Percentiles rank a stretch among this genome's conserved stretches.
Conservation (phyloP, 306 rosid genomes). For the Morella rubra region DNA sequence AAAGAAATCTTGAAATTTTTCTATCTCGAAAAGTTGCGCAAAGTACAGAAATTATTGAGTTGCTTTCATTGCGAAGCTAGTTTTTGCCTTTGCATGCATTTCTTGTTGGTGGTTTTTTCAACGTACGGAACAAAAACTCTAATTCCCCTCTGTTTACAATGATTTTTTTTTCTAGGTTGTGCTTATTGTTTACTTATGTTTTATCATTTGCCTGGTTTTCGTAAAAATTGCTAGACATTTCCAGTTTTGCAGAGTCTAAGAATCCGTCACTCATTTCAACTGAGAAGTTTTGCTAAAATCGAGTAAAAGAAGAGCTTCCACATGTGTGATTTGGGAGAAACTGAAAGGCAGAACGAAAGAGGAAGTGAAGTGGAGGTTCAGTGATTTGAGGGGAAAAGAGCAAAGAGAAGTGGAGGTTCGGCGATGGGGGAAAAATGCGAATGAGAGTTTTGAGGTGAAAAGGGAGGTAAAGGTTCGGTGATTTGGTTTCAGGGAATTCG, state of each 20-base stretch:
- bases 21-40: not conserved
- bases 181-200: not conserved
- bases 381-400: too few species aligned
- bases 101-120: not conserved
- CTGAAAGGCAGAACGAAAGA: too few species aligned
- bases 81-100: constrained; percentile 1
- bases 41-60: not conserved
- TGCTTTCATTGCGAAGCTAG: not conserved
- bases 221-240: not conserved
- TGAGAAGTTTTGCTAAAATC: not conserved
- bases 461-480: too few species aligned
- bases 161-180: not conserved
- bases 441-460: too few species aligned
- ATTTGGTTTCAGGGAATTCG: too few species aligned
- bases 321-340: not conserved
- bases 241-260: not conserved
- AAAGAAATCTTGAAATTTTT: too few species aligned
- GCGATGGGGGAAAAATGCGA: too few species aligned
- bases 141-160: not conserved
- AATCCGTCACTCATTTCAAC: not conserved
- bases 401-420: too few species aligned
- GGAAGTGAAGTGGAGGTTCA: too few species aligned
- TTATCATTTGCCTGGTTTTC: not conserved
- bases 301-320: not conserved
- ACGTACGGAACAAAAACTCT: not conserved